These are phyloP conservation scores for Sporothrix brunneoviolacea DNA, from an alignment of 2,329 filamentous ascomycete genomes.

Conservation along the genomic window DNA sequence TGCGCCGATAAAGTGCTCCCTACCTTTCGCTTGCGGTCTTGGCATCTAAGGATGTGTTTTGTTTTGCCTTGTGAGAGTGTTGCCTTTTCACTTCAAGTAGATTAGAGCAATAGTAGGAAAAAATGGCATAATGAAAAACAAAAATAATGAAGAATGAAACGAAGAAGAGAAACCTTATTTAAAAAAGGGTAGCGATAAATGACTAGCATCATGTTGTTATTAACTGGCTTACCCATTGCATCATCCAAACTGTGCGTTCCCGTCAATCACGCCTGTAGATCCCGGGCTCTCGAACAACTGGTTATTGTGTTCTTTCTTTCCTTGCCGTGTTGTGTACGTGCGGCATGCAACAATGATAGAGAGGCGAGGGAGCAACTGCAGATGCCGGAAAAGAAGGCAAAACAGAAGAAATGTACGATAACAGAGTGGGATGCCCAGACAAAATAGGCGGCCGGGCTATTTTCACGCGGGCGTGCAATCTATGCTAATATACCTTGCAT, in stretches of 20 bases:
- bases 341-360: not conserved
- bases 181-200: no score
- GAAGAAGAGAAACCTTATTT: not conserved
- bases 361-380: no score
- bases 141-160: not conserved
- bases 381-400: conserved; percentile 2
- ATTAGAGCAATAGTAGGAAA: no score
- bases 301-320: conserved; percentile 1
- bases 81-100: no score
- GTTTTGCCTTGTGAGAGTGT: no score
- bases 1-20: conserved; percentile 8
- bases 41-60: not conserved
- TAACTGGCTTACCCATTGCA: no score
- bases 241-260: no score
- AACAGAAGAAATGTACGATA: not conserved
- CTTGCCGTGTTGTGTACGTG: not conserved
- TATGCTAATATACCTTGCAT: no score
- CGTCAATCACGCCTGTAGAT: conserved; percentile 9
- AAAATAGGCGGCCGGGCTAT: conserved; percentile 4
- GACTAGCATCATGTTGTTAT: no score
- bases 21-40: conserved; percentile 7
- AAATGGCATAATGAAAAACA: not conserved
- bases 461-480: no score
- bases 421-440: no score
- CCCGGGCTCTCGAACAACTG: conserved; percentile 6